phyloP scores from a whole-genome alignment of 495 filamentous ascomycete species.

The Chaetomium fimeti region DNA sequence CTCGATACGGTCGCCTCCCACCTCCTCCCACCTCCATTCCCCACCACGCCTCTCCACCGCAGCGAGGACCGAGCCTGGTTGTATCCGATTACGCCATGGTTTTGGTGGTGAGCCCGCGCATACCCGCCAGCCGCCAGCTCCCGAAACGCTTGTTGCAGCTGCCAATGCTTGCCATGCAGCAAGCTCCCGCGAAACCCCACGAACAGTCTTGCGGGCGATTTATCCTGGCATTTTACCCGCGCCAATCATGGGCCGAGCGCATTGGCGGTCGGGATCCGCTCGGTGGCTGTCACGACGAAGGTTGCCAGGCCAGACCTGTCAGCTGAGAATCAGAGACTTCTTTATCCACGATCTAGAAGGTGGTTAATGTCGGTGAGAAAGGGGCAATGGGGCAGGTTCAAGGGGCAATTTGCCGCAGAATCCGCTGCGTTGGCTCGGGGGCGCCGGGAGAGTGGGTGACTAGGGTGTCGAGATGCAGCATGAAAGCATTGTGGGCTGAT shows the following conservation, averaged over 20 bases:
- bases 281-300: slow-evolving; percentile 6
- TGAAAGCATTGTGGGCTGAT: slow-evolving; percentile 23
- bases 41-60: slow-evolving; percentile 4
- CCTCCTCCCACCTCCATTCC: not conserved
- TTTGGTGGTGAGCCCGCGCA: slow-evolving; percentile 16
- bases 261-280: slow-evolving; percentile 33
- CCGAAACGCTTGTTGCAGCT: slow-evolving; percentile 6
- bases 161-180: slow-evolving; percentile 1
- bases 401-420: slow-evolving; percentile 14
- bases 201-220: slow-evolving; percentile 25
- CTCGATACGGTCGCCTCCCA: too few species aligned
- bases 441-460: slow-evolving; percentile 16
- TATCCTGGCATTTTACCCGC: slow-evolving; percentile 40
- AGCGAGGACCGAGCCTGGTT: not conserved
- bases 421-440: slow-evolving; percentile 17
- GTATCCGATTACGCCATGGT: slow-evolving; percentile 35
- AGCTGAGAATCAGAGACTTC: slow-evolving; percentile 39
- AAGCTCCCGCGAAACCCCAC: slow-evolving; percentile 24
- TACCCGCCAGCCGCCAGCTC: slow-evolving; percentile 11
- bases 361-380: slow-evolving; percentile 9
- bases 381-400: not conserved
- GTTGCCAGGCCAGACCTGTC: slow-evolving; percentile 23
- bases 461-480: slow-evolving; percentile 4
- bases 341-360: slow-evolving; percentile 14
- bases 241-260: slow-evolving; percentile 32